Base-by-base conservation (phyloP, 2,329 filamentous ascomycete species). In the Pseudogymnoascus sp. region DNA sequence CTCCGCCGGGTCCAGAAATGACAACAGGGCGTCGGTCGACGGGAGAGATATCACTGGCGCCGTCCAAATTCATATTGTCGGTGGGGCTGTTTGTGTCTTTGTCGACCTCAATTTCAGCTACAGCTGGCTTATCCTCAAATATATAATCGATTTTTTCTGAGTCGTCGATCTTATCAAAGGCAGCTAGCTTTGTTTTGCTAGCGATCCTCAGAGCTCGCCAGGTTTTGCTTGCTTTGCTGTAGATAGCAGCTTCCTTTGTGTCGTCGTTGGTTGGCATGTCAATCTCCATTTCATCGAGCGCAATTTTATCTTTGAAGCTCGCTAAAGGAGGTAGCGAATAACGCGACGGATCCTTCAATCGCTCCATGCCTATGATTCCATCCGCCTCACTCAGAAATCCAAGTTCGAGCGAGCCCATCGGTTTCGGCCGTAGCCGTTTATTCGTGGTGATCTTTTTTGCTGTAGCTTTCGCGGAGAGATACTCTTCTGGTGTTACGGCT, bases 141-240 rank as follows among this genome's bases (percentile, higher is more conserved):
- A 88, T 77, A 35, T 78, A 70, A 61, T 80, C 80, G 33, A 88
- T 80, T 64, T 91, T 90, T 71, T 89, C 89, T 41, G 89, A 87
- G 66, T 92, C 87, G 62, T 96, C 92, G 58, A 96, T 89, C 74
- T 89, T 91, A 74, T 97, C 92, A 73, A 97, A 94, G 17, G 86
- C 78, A 48, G 85, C 82, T 67, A 97, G 81, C 68, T 88, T 89
- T 62, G 81, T 85, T 66, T 85, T 85, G 62, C 89, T 86, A 8
- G 91, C 89, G 66, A 96, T 84, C 60, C 94, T 86, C 65, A 99
- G 78, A 4, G 91, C 90, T 68, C 92, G 85, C 94, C 94, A 99
- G 62, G 86, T 89, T 74, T 95, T 93, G 77, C 91, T 96, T 17
- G 88, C 85, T 73, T 95, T 96, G 62, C 86, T 82, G 66, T 90